Conservation (phyloP, 2,329 filamentous ascomycete genomes). For the Penicillium vulpinum region DNA sequence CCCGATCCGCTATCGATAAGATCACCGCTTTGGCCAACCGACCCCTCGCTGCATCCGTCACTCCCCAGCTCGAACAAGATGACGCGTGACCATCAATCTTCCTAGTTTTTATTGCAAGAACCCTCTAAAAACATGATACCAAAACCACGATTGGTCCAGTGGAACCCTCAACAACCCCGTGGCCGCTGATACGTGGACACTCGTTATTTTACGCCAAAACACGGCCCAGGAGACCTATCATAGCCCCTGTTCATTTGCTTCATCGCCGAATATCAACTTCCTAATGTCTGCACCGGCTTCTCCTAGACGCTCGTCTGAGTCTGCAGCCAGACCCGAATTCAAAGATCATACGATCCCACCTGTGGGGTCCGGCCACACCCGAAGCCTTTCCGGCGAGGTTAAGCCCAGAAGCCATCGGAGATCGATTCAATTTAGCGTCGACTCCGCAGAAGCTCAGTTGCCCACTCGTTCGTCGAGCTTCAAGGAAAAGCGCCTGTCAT, state of each 20-base stretch:
- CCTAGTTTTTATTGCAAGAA: conserved; percentile 3
- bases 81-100: conserved; percentile 3
- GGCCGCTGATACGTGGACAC: conserved; percentile 2
- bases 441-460: conserved; percentile 29
- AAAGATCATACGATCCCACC: conserved; percentile 13
- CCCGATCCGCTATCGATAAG: conserved; percentile 21
- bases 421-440: conserved; percentile 43
- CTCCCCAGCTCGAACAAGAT: conserved; percentile 2
- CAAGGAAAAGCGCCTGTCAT: conserved; percentile 28
- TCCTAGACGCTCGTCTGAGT: conserved; percentile 21
- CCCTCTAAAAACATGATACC: conserved; percentile 6
- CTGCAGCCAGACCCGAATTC: conserved; percentile 16
- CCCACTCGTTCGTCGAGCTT: conserved; percentile 29
- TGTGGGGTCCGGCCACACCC: conserved; percentile 19
- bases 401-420: conserved; percentile 31
- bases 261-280: background rate
- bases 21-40: conserved; percentile 19
- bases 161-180: conserved; percentile 6
- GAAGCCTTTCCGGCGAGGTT: conserved; percentile 26
- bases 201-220: background rate
- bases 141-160: conserved; percentile 7
- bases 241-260: conserved; percentile 19
- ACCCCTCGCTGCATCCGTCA: conserved; percentile 27
- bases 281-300: conserved; percentile 23
- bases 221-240: background rate